These are phyloP conservation scores for Trichoderma lentiforme DNA, from an alignment of 2,329 filamentous ascomycete species.

Conservation along the genomic window DNA sequence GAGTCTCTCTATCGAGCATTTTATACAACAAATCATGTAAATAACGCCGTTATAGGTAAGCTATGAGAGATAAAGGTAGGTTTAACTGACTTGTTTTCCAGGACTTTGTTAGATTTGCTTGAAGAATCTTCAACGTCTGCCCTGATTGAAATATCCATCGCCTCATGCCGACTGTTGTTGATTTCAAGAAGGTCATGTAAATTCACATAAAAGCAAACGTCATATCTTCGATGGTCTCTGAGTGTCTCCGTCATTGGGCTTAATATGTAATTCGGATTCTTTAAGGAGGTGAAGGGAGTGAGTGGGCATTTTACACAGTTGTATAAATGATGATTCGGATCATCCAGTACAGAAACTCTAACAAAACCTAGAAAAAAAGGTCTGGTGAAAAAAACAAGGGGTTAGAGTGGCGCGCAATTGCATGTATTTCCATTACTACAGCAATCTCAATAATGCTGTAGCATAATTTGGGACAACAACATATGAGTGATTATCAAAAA, in stretches of 20 bases:
- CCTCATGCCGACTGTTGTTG: not conserved
- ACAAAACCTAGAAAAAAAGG: not conserved
- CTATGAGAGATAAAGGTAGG: too few relatives aligned
- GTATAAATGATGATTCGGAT: not conserved
- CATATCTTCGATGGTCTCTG: not conserved
- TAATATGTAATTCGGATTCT: not conserved
- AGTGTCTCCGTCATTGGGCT: accelerated
- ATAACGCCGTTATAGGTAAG: too few relatives aligned
- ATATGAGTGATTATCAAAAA: not conserved
- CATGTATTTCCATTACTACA: not conserved
- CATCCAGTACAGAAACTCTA: not conserved
- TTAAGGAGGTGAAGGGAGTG: not conserved
- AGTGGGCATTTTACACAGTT: not conserved
- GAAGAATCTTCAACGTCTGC: not conserved
- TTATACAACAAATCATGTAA: too few relatives aligned
- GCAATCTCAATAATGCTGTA: not conserved
- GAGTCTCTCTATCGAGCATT: not conserved
- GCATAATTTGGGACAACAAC: not conserved
- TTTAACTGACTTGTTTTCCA: not conserved
- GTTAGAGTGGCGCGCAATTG: not conserved
- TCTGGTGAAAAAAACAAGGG: not conserved
- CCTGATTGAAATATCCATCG: not conserved
- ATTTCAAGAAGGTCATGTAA: not conserved
- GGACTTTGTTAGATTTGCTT: not conserved
- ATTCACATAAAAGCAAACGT: not conserved